Conservation (phyloP, 139 green algal genomes). For the Tetradesmus lagerheimii region DNA sequence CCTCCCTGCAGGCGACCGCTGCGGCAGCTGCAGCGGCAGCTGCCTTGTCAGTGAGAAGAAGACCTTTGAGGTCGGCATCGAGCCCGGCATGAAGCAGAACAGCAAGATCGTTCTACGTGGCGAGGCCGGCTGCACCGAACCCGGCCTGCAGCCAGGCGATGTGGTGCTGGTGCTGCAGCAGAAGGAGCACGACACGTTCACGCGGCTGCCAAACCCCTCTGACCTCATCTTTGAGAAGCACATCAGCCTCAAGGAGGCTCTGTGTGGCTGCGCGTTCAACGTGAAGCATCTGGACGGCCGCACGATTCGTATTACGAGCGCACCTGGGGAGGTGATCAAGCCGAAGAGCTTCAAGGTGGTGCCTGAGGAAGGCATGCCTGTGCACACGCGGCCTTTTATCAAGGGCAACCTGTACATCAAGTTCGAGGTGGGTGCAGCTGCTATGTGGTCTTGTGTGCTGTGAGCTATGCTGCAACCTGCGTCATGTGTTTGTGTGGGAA, state of each 20-base stretch:
- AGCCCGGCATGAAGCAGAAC: slow-evolving; percentile 91
- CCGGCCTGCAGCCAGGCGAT: slow-evolving; percentile 91
- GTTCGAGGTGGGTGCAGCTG: slow-evolving; percentile 70
- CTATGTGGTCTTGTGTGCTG: background rate
- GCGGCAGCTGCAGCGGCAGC: slow-evolving; percentile 82
- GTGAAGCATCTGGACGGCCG: slow-evolving; percentile 93
- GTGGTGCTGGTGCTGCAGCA: slow-evolving; percentile 97
- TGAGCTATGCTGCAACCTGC: background rate
- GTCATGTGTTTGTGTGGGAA: background rate
- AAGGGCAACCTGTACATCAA: slow-evolving; percentile 97
- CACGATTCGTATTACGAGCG: slow-evolving; percentile 78
- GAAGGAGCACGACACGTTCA: slow-evolving; percentile 94
- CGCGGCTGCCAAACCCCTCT: slow-evolving; percentile 68
- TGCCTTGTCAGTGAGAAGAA: slow-evolving; percentile 91
- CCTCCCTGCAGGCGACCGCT: slow-evolving; percentile 77
- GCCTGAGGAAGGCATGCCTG: slow-evolving; percentile 97
- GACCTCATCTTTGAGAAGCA: slow-evolving; percentile 94
- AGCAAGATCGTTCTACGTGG: slow-evolving; percentile 94
- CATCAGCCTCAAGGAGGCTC: slow-evolving; percentile 91
- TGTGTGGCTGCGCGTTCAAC: slow-evolving; percentile 87
- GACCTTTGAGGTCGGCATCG: slow-evolving; percentile 97
- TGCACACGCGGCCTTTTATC: slow-evolving; percentile 89
- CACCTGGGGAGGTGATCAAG: slow-evolving; percentile 90
- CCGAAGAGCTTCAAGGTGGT: slow-evolving; percentile 85
- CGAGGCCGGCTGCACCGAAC: slow-evolving; percentile 91